Base-by-base conservation (phyloP, 768 basidiomycete species). In the Russula dissimulans region DNA sequence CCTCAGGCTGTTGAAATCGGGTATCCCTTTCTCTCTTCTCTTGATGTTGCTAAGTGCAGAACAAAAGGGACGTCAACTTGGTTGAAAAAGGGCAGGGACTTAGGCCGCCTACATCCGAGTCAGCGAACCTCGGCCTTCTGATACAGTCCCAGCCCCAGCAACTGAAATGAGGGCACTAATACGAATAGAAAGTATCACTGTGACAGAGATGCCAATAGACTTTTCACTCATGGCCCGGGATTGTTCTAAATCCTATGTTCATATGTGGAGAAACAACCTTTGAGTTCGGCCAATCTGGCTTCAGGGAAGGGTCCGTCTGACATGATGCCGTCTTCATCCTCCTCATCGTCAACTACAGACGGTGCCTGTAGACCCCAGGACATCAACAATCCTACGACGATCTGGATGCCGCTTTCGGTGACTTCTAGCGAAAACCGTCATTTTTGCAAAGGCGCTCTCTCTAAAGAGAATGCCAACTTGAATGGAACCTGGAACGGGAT, bases 321-420 rank as follows among this genome's bases (percentile, higher is more conserved):
- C 77, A 78, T 81, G 26, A 77, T 77, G 52, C 83, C 76, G 34
- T 80, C 78, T 31, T 75, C 76, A 1, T 26, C 22, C 22, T 26
- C 22, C 22, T 26, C 2, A 26, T 71, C 73, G 15, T 75, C 71
- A 43, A 69, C 65, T 44, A 72, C 69, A 36, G 75, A 70, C 34
- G 57, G 52, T 71, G 67, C 49, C 1, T 65, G 55, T n/a, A 69
- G 69, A 1, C 78, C 75, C 86, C 95, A 97, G 12, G 76, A 71
- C 17, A 76, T 73, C 45, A 98, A 80, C 67, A 99, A 78, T 29
- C 86, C 79, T 67, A 94, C 84, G 64, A 98, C 82, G 22, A 95
- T 79, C 51, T 79, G 74, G 8, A 94, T 83, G 1, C 97, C 97
- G 65, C 89, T 82, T 34, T 92, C 86, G 5, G 81, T 81, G 48